Base-by-base conservation (phyloP, 208 protist species). In the Angomonas ambiguus region DNA sequence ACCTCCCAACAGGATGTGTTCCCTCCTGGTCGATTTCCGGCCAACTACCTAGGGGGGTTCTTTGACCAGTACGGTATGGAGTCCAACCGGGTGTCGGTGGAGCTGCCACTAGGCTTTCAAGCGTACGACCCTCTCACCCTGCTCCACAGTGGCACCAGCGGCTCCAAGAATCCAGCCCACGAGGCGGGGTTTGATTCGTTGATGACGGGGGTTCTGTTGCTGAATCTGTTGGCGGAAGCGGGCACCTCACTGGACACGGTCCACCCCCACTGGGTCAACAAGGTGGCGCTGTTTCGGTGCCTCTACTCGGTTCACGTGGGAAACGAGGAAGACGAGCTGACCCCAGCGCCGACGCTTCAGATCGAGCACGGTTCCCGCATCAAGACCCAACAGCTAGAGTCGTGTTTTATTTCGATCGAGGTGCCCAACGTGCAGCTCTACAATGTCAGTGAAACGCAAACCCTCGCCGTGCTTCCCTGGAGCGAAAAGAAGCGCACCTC, bases 151-250 rank as follows among this genome's bases (percentile, higher is more conserved):
- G 51, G 49, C 48, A 20, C 16, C 18, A 32, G 51, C 32, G 56
- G 64, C n/a, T 20, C 33, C 45, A 38, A 22, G 18, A 42, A 22
- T 16, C 42, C 66, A 10, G 63, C 69, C 22, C 86, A 92, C 69
- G 83, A 92, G 59, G 86, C 86, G 31, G 86, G 80, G 11, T 92
- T 85, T 64, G 86, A 92, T 48, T 82, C 86, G 3, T 65, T 92
- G 11, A 77, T 88, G 60, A 92, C 86, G 2, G 86, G 83, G 2
- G 79, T 69, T 48, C 65, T 92, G 24, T 67, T 90, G 55, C 71
- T 92, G 30, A 83, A 92, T 55, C 60, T 92, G 48, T 71, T 85
- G 51, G 76, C 71, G 35, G 82, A 87, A 60, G 61, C 82, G 59
- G 80, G 80, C 10, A 71, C 41, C 31, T 48, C 35, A 16, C 11